A percentile compares a stretch with the other conserved stretches of the same genome.
Conservation (phyloP, 768 basidiomycete species). For the Lactifluus subvellereus region DNA sequence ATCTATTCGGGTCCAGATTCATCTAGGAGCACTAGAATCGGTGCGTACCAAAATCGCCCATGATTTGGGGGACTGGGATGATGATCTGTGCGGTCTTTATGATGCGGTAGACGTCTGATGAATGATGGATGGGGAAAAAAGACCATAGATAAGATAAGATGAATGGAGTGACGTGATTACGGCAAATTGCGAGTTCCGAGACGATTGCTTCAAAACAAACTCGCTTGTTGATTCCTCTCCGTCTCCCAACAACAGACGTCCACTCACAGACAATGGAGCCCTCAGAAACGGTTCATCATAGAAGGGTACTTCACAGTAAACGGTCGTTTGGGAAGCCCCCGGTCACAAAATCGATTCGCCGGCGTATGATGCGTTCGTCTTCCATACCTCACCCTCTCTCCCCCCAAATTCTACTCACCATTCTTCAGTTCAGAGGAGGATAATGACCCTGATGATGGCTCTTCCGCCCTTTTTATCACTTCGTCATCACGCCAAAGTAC, state of each 20-base stretch:
- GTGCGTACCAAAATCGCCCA: background rate
- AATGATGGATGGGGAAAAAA: too few species aligned
- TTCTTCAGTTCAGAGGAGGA: slow-evolving; percentile 71
- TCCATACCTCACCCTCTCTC: slow-evolving; percentile 13
- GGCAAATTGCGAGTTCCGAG: slow-evolving; percentile 14
- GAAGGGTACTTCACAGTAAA: slow-evolving; percentile 38
- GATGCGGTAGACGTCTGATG: background rate
- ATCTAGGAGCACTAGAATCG: background rate
- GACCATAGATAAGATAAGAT: slow-evolving; percentile 14
- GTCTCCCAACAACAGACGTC: background rate
- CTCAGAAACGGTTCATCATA: slow-evolving; percentile 20
- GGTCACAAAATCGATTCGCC: slow-evolving; percentile 55
- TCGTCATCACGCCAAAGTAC: slow-evolving; percentile 24
- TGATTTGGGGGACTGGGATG: background rate
- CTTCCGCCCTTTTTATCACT: slow-evolving; percentile 46
- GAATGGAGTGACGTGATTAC: background rate
- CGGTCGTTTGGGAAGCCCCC: slow-evolving; percentile 68
- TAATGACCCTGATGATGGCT: slow-evolving; percentile 79
- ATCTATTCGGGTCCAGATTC: background rate
- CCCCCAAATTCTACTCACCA: slow-evolving; percentile 26
- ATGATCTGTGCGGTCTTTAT: background rate
- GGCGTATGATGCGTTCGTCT: slow-evolving; percentile 61
- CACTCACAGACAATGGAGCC: slow-evolving; percentile 13
- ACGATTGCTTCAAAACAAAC: background rate
- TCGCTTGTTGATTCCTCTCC: too few species aligned